A percentile compares a stretch with the other conserved stretches of the same genome.
Conservation (phyloP, 83 land plant species). For the Picea mariana region DNA sequence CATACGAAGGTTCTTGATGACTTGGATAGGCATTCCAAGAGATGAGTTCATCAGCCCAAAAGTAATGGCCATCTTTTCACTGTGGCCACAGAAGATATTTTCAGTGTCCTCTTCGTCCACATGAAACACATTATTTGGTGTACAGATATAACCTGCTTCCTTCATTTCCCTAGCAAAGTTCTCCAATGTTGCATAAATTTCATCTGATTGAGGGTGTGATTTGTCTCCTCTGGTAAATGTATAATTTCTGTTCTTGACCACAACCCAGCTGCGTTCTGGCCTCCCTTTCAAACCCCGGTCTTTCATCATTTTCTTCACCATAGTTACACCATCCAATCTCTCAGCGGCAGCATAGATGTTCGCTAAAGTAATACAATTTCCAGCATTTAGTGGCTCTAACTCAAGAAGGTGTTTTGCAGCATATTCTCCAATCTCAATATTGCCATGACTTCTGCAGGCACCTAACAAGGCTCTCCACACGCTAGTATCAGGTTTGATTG, state of each 20-base stretch:
- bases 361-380: slow-evolving; percentile 20
- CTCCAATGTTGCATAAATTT: slow-evolving; percentile 16
- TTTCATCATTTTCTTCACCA: slow-evolving; percentile 21
- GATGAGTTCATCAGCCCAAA: slow-evolving; percentile 2
- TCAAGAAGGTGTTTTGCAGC: not conserved
- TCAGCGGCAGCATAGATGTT: slow-evolving; percentile 43
- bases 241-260: slow-evolving; percentile 22
- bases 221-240: slow-evolving; percentile 15
- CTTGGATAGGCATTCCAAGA: slow-evolving; percentile 5
- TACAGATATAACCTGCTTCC: slow-evolving; percentile 16
- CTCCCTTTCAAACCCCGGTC: slow-evolving; percentile 21
- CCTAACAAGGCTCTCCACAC: slow-evolving; percentile 8
- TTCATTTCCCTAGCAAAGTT: slow-evolving; percentile 21
- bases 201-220: slow-evolving; percentile 1
- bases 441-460: slow-evolving; percentile 9
- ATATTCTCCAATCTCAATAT: slow-evolving; percentile 8
- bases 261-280: slow-evolving; percentile 34
- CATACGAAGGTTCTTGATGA: slow-evolving; percentile 22
- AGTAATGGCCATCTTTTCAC: not conserved
- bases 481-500: slow-evolving; percentile 1
- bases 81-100: not conserved
- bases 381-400: slow-evolving; percentile 1
- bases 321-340: slow-evolving; percentile 25
- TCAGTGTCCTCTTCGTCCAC: slow-evolving; percentile 1
- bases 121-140: not conserved